phyloP scores from a whole-genome alignment of 257 asterid genomes.

The Leonotis leonurus region DNA sequence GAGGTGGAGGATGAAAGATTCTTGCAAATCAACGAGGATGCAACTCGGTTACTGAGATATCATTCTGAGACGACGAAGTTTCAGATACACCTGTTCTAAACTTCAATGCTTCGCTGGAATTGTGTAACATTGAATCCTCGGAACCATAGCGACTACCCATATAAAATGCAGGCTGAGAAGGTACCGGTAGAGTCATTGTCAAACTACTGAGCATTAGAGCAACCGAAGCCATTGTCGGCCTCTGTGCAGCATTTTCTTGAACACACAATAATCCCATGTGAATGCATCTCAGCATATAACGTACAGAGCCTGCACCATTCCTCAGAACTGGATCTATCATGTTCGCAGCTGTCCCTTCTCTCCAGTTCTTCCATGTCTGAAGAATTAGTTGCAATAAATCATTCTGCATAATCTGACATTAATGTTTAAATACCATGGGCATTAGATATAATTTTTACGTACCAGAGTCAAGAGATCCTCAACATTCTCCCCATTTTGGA shows the following conservation, averaged over 20 bases:
- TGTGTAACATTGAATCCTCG: background rate
- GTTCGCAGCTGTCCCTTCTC: constrained; percentile 4
- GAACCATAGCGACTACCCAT: constrained; percentile 2
- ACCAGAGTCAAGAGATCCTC: constrained; percentile 20
- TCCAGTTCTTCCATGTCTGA: constrained; percentile 20
- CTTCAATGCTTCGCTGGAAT: background rate
- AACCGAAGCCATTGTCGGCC: constrained; percentile 19
- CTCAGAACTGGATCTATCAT: constrained; percentile 16
- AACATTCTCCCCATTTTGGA: constrained; percentile 8
- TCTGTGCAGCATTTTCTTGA: constrained; percentile 13
- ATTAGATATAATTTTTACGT: background rate
- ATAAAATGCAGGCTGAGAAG: constrained; percentile 17
- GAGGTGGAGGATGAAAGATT: background rate
- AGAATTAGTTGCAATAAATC: background rate
- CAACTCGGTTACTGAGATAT: constrained; percentile 12
- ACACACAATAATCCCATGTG: constrained; percentile 19
- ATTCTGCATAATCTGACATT: background rate
- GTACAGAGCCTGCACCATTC: background rate
- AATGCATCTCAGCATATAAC: constrained; percentile 18
- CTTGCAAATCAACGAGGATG: constrained; percentile 11
- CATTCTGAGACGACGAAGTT: constrained; percentile 9
- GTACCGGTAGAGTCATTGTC: constrained; percentile 11
- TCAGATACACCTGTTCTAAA: background rate
- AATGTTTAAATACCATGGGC: background rate
- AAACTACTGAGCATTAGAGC: constrained; percentile 11